A percentile compares a stretch with the other conserved stretches of the same genome.
Evolutionary conservation across 2,329 filamentous ascomycete genomes (phyloP).

Genomic region (Ilyonectria sp.): DNA sequence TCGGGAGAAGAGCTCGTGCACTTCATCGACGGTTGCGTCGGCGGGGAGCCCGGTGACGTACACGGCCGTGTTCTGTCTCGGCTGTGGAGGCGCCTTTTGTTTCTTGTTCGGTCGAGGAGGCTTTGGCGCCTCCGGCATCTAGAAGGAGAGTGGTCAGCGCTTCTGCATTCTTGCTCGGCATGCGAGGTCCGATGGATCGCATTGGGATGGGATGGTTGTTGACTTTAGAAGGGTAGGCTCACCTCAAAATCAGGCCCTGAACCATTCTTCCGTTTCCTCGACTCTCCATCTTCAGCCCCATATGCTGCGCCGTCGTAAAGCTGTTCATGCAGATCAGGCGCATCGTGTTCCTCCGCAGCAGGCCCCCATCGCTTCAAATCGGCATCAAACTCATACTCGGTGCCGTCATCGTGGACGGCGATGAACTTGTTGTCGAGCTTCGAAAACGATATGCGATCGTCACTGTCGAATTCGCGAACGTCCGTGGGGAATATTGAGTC

Average conservation of each 20-base stretch:
- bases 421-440: slow-evolving; percentile 86
- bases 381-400: slow-evolving; percentile 87
- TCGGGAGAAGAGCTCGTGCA: slow-evolving; percentile 84
- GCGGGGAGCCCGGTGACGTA: slow-evolving; percentile 91
- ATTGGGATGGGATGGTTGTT: neutral
- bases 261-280: slow-evolving; percentile 62
- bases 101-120: slow-evolving; percentile 60
- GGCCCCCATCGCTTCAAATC: slow-evolving; percentile 82
- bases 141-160: slow-evolving; percentile 26
- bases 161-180: neutral
- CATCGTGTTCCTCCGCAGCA: slow-evolving; percentile 63
- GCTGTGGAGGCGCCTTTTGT: slow-evolving; percentile 63
- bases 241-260: slow-evolving; percentile 59
- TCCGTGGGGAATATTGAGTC: slow-evolving; percentile 69
- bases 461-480: slow-evolving; percentile 78
- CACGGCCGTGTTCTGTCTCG: slow-evolving; percentile 86
- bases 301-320: slow-evolving; percentile 45
- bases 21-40: slow-evolving; percentile 85
- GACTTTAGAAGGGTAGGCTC: slow-evolving; percentile 46
- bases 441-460: slow-evolving; percentile 91
- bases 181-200: neutral
- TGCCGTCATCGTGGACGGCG: slow-evolving; percentile 86
- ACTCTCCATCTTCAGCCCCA: slow-evolving; percentile 44
- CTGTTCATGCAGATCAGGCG: slow-evolving; percentile 57
- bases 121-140: slow-evolving; percentile 53